These are phyloP conservation scores for Nakazawaea ernobii DNA, from an alignment of 805 yeast genomes.

Conservation along the genomic window DNA sequence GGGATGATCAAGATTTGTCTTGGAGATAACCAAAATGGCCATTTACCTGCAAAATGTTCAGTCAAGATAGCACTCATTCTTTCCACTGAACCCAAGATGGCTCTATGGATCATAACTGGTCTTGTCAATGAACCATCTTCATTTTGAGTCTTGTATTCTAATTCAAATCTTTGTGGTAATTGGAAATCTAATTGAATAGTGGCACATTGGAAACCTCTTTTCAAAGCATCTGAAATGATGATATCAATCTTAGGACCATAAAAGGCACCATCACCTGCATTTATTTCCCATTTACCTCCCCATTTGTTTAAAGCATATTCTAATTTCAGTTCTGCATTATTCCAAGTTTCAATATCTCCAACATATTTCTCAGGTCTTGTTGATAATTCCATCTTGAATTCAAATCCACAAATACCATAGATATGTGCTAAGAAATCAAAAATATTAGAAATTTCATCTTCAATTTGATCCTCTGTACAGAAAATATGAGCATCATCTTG, in stretches of 20 bases:
- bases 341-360: slow-evolving; percentile 94
- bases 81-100: slow-evolving; percentile 96
- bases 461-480: slow-evolving; percentile 91
- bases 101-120: slow-evolving; percentile 99
- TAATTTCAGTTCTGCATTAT: slow-evolving; percentile 80
- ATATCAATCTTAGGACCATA: slow-evolving; percentile 96
- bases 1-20: slow-evolving; percentile 96
- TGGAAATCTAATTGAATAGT: slow-evolving; percentile 99
- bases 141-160: slow-evolving; percentile 75
- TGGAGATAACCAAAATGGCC: slow-evolving; percentile 99
- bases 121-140: slow-evolving; percentile 53
- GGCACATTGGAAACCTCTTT: slow-evolving; percentile 98
- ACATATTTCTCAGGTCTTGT: slow-evolving; percentile 96
- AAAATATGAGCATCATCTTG: slow-evolving; percentile 99
- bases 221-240: slow-evolving; percentile 88
- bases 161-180: slow-evolving; percentile 88
- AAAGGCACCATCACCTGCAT: slow-evolving; percentile 97
- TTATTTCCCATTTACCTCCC: slow-evolving; percentile 90
- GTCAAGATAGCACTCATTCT: slow-evolving; percentile 98
- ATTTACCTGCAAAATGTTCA: slow-evolving; percentile 97
- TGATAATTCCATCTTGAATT: slow-evolving; percentile 93
- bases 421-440: slow-evolving; percentile 81
- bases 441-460: slow-evolving; percentile 72
- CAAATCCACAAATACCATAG: slow-evolving; percentile 90
- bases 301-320: slow-evolving; percentile 77